These are phyloP conservation scores for Metschnikowia cerradonensis DNA, from an alignment of 805 yeast genomes.

Conservation along the genomic window DNA sequence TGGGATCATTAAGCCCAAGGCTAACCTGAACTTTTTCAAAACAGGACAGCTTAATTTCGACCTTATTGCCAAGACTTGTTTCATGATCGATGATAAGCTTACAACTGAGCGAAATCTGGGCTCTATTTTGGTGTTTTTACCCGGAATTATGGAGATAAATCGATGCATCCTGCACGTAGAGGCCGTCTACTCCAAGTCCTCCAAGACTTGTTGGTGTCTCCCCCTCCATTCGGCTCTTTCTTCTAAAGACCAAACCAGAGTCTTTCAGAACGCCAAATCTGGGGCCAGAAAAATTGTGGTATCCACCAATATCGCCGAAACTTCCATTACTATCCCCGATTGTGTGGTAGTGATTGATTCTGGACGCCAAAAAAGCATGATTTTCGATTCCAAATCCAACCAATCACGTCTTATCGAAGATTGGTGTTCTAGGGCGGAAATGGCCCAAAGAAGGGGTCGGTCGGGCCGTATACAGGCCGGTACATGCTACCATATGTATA, in stretches of 20 bases:
- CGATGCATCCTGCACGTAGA: conserved; percentile 49
- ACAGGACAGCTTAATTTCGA: conserved; percentile 72
- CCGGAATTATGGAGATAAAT: conserved; percentile 87
- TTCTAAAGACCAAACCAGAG: conserved; percentile 76
- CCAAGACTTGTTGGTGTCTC: conserved; percentile 36
- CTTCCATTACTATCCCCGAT: conserved; percentile 94
- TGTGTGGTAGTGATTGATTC: conserved; percentile 87
- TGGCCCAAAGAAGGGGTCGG: conserved; percentile 89
- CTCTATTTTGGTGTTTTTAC: conserved; percentile 78
- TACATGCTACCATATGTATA: conserved; percentile 73
- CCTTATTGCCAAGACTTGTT: conserved; percentile 55
- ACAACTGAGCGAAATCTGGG: conserved; percentile 46
- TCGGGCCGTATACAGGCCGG: conserved; percentile 95
- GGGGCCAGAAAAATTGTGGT: conserved; percentile 75
- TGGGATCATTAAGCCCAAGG: conserved; percentile 46
- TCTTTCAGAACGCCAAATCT: conserved; percentile 53
- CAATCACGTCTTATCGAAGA: conserved; percentile 69
- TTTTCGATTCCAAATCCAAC: conserved; percentile 63
- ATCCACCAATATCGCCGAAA: conserved; percentile 93
- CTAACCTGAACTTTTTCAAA: conserved; percentile 63
- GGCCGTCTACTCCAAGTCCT: conserved; percentile 15
- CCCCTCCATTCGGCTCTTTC: conserved; percentile 89
- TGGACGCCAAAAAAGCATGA: conserved; percentile 78
- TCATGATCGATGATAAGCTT: conserved; percentile 49
- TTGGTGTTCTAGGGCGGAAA: conserved; percentile 90